Base-by-base conservation (phyloP, 2,329 filamentous ascomycete genomes). In the Penicillium sp. region DNA sequence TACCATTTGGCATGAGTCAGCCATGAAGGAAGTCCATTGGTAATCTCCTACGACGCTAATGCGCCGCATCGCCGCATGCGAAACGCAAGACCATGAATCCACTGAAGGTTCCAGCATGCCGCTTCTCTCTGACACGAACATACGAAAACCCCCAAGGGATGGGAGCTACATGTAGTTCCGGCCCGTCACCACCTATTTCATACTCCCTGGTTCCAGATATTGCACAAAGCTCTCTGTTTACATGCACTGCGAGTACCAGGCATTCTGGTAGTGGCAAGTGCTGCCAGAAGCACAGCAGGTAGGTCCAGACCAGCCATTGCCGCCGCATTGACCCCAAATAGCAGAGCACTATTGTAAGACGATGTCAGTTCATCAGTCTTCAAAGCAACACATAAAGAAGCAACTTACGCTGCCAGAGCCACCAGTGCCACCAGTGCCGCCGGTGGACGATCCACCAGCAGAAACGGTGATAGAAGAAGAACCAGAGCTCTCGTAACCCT, bases 401-500 rank as follows among this genome's bases (percentile, higher is more conserved):
- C 9, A 22, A 50, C 49, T 39, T 16, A 50, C 49, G 31, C 22
- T 50, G 16, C 31, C 27, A 49, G 44, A 33, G 41, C 41, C 41
- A 24, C 41, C 41, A 16, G 49, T 16, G 18, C 33, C 18, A 24
- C 33, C 16, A 4, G 49, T 16, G 11, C 27, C 24, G 11, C 16
- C 22, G 27, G 35, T 22, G 47, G 47, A 37, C 10, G 49, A 50
- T 5, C 33, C 24, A 33, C 44, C 35, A 10, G 49, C 49, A 37
- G 55, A 57, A 84, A 78, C 74, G 22, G 75, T 78, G 35, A 79
- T 75, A 18, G 61, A 66, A 3, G 74, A 64, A 36, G 68, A 72
- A 2, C 77, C 77, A 59, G 70, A 75, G 61, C 75, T 77, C 63
- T 77, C 56, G 51, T 79, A 79, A 1, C 77, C 77, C 66, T 80